phyloP scores from a whole-genome alignment of 2,329 filamentous ascomycete species.

The Clarireedia hainanense region DNA sequence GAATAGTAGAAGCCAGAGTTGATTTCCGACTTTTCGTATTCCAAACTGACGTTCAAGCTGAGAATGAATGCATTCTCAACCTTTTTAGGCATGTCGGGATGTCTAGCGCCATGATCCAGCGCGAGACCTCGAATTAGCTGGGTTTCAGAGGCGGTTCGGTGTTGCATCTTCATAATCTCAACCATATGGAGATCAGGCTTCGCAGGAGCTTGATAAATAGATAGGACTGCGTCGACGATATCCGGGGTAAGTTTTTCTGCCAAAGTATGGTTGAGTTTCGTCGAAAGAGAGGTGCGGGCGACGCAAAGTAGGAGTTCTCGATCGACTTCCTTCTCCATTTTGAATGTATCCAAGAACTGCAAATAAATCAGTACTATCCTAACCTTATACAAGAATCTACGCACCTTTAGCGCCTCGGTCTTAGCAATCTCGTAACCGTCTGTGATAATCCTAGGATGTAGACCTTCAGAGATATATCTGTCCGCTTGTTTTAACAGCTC shows the following conservation, averaged over 20 bases:
- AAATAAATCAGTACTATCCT: constrained; percentile 12
- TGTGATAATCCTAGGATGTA: constrained; percentile 93
- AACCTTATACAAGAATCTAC: not conserved
- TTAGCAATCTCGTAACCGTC: constrained; percentile 98
- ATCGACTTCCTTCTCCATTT: constrained; percentile 80
- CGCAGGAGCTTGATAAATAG: constrained; percentile 80
- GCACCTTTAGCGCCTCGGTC: constrained; percentile 77
- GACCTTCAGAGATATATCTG: constrained; percentile 90
- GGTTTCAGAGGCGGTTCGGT: constrained; percentile 90
- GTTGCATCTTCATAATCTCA: constrained; percentile 99
- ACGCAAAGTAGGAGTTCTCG: constrained; percentile 90
- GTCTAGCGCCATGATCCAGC: constrained; percentile 88
- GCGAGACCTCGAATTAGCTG: constrained; percentile 90
- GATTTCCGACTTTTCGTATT: constrained; percentile 99
- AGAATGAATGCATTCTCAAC: constrained; percentile 94
- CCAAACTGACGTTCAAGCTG: constrained; percentile 90
- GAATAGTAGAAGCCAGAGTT: constrained; percentile 99
- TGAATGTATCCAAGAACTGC: constrained; percentile 90
- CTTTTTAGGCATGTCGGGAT: constrained; percentile 96
- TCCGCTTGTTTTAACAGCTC: constrained; percentile 97
- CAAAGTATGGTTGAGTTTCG: constrained; percentile 84
- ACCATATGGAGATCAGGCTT: constrained; percentile 99
- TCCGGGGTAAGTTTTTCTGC: constrained; percentile 87
- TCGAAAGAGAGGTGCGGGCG: constrained; percentile 87
- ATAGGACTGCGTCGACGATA: constrained; percentile 91